Percentiles rank a stretch among this genome's conserved stretches.
Evolutionary conservation across 768 basidiomycete genomes (phyloP).

Genomic region (Leccinum subgranulosum): DNA sequence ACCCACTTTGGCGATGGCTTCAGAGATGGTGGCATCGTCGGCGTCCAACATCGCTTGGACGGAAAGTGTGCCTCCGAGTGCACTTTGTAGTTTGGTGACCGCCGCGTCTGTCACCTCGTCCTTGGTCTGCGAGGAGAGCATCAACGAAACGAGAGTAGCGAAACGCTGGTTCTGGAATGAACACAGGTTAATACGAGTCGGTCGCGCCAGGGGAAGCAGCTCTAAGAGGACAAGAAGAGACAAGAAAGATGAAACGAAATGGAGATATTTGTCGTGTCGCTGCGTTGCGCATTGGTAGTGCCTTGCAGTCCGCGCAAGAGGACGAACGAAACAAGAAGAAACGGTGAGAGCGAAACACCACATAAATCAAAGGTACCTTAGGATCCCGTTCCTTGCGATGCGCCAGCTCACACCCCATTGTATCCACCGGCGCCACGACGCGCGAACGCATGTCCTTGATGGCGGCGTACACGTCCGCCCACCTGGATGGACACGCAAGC

Average conservation of each 20-base stretch:
- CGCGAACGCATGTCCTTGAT: conserved; percentile 76
- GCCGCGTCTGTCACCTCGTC: conserved; percentile 86
- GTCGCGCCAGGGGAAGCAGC: neutral
- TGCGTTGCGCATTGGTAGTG: neutral
- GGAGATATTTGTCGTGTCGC: neutral
- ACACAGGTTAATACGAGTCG: neutral
- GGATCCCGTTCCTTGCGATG: conserved; percentile 62
- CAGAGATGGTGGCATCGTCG: conserved; percentile 57
- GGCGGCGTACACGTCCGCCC: conserved; percentile 66
- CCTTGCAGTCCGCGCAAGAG: neutral
- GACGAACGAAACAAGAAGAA: too few relatives aligned
- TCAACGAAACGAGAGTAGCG: conserved; percentile 84
- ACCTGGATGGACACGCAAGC: conserved; percentile 63
- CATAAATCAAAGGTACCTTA: conserved; percentile 41
- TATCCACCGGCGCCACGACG: conserved; percentile 84
- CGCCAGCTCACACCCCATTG: conserved; percentile 82
- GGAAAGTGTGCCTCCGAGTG: conserved; percentile 77
- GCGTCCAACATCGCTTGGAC: conserved; percentile 68
- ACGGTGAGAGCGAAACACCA: neutral
- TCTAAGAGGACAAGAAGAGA: neutral
- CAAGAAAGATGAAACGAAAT: neutral
- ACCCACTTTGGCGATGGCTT: conserved; percentile 85
- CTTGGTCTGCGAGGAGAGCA: conserved; percentile 96
- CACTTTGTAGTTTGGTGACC: conserved; percentile 63
- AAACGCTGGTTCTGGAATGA: conserved; percentile 68